phyloP scores from a whole-genome alignment of 371 early-diverging fungal genomes.

The Umbelopsis sp. region DNA sequence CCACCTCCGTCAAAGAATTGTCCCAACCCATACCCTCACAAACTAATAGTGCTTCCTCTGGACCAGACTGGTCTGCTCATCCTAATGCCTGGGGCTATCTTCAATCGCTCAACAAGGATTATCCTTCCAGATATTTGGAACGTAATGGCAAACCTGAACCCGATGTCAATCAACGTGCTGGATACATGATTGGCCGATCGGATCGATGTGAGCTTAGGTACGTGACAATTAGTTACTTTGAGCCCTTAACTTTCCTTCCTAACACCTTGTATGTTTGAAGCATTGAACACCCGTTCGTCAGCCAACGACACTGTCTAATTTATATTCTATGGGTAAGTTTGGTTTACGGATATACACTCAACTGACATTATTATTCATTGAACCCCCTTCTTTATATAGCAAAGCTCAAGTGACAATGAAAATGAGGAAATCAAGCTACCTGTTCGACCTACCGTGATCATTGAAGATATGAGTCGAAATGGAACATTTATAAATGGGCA shows the following conservation, averaged over 20 bases:
- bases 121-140: conserved; percentile 31
- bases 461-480: conserved; percentile 62
- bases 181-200: conserved; percentile 71
- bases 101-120: conserved; percentile 46
- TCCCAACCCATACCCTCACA: not conserved
- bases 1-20: not conserved
- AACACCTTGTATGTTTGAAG: conserved; percentile 14
- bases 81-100: conserved; percentile 58
- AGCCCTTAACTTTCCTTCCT: too few species aligned
- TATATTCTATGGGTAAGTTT: conserved; percentile 52
- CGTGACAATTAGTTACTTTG: conserved; percentile 13
- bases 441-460: conserved; percentile 24
- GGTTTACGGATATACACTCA: too few species aligned
- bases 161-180: conserved; percentile 45
- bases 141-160: conserved; percentile 20
- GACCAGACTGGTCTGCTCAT: conserved; percentile 34
- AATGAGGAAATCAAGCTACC: conserved; percentile 30
- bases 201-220: conserved; percentile 67
- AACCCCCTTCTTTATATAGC: conserved; percentile 37
- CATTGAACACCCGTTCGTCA: conserved; percentile 53
- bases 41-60: not conserved
- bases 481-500: conserved; percentile 76
- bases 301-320: conserved; percentile 77
- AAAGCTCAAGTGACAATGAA: conserved; percentile 36
- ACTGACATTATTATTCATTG: not conserved